phyloP scores from a whole-genome alignment of 306 rosid species.

The Cucurbita ficifolia region DNA sequence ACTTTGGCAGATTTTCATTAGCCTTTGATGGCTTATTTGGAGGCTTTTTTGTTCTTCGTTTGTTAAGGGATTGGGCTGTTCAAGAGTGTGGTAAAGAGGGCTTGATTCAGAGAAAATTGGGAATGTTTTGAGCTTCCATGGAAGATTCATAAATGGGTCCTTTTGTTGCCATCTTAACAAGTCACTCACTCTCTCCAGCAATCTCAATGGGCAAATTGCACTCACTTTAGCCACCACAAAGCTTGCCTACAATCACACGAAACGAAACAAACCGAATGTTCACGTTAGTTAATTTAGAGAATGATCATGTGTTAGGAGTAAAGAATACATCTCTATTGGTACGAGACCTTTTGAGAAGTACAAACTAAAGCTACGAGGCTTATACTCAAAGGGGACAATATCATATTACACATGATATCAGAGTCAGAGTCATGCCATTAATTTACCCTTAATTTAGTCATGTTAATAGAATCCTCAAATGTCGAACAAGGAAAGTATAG shows the following conservation, averaged over 20 bases:
- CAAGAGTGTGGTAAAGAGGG: constrained; percentile 59
- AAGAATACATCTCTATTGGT: no score
- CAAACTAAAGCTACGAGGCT: no score
- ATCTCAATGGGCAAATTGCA: constrained; percentile 69
- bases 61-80: constrained; percentile 39
- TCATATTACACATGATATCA: no score
- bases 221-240: constrained; percentile 49
- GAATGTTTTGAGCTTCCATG: constrained; percentile 66
- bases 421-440: no score
- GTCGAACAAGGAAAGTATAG: no score
- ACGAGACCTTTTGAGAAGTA: no score
- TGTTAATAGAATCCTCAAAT: no score
- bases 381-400: no score
- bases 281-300: no score
- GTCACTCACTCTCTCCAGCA: constrained; percentile 52
- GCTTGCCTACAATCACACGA: not conserved
- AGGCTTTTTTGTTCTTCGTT: constrained; percentile 58
- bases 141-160: constrained; percentile 44
- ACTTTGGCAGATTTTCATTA: constrained; percentile 33
- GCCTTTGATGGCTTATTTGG: constrained; percentile 36
- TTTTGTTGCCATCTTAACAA: constrained; percentile 75
- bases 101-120: constrained; percentile 50
- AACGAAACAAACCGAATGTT: no score
- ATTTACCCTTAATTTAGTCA: no score
- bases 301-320: no score